Base-by-base conservation (phyloP, 306 rosid genomes). In the Potentilla sterilis region DNA sequence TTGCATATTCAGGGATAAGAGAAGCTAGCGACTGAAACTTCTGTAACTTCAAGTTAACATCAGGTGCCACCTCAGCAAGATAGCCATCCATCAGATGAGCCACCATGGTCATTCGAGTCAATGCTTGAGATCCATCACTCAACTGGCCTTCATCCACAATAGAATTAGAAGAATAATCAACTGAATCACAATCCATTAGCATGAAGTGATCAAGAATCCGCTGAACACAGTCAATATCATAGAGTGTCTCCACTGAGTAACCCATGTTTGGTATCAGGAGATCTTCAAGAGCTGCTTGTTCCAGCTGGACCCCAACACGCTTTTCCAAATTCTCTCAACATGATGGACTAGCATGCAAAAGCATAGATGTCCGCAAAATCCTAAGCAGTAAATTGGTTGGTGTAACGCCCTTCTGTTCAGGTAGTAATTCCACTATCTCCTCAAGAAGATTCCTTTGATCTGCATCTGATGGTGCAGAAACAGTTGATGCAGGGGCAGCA, bases 31-130 rank as follows among this genome's bases (percentile, higher is more conserved):
- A 81, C 67, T 88, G 94, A 82, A 94, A 94, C 48, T 91, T 91
- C 14, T 80, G 73, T 7, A 84, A 24, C 83, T 89, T 94, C 75
- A 94, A 77, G 72, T 91, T 89, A 73, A 81, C 90, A 89, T 94
- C 98, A 70, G 98, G 87, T 72, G 96, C 94, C 47, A 93, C 97
- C 82, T 93, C 97, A 35, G 97, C 94, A 48, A 93, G 92, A 82
- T 88, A 94, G 41, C 84, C 82, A 81, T 94, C 98, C 62, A 94
- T 84, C 52, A 94, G 81, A 75, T 88, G 89, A 68, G 96, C 96
- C 70, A 94, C 97, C 84, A 82, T 81, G 69, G 89, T 74, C 81
- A 89, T 79, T 35, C 91, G 91, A 40, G 81, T 83, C 43, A 41
- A 48, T 59, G 85, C 65, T 54, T 85, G 90, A 59, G 92, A 81